Percentiles rank a stretch among this genome's conserved stretches.
These are phyloP conservation scores for Citropsis articulata DNA, from an alignment of 345 rosid species.

Conservation along the genomic window DNA sequence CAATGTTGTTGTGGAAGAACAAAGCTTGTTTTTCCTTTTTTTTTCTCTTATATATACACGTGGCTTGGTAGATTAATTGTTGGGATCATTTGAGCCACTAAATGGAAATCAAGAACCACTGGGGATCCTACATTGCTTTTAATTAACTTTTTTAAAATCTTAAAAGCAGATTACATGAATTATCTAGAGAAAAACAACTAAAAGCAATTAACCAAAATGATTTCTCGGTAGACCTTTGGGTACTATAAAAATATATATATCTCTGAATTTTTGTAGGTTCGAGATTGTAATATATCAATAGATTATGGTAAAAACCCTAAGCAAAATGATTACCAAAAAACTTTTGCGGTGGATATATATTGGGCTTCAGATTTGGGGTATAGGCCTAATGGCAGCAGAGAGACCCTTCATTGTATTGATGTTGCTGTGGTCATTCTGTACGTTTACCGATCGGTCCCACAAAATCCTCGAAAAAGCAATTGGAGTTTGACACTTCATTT, in stretches of 20 bases:
- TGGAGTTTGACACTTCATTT: no score
- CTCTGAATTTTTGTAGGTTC: no score
- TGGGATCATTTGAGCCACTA: slow-evolving; percentile 16
- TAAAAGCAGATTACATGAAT: not conserved
- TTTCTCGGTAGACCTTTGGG: no score
- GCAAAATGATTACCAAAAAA: not conserved
- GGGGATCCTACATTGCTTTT: not conserved
- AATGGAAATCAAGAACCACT: not conserved
- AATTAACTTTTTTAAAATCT: slow-evolving; percentile 1
- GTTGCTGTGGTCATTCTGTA: not conserved
- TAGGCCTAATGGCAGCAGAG: slow-evolving; percentile 1
- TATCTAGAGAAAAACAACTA: not conserved
- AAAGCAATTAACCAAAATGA: not conserved
- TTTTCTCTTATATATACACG: not conserved
- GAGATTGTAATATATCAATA: no score
- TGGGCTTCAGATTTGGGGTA: not conserved
- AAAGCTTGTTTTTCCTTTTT: not conserved
- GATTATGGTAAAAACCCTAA: no score
- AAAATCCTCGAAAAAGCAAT: not conserved
- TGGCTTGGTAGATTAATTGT: slow-evolving; percentile 7
- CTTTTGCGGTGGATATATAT: not conserved
- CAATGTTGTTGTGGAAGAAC: not conserved
- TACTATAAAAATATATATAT: no score
- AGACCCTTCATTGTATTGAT: not conserved
- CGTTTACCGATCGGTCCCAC: not conserved